A percentile compares a stretch with the other conserved stretches of the same genome.
Conservation (phyloP, 106 monocot genomes). For the Dendrobium catenatum region DNA sequence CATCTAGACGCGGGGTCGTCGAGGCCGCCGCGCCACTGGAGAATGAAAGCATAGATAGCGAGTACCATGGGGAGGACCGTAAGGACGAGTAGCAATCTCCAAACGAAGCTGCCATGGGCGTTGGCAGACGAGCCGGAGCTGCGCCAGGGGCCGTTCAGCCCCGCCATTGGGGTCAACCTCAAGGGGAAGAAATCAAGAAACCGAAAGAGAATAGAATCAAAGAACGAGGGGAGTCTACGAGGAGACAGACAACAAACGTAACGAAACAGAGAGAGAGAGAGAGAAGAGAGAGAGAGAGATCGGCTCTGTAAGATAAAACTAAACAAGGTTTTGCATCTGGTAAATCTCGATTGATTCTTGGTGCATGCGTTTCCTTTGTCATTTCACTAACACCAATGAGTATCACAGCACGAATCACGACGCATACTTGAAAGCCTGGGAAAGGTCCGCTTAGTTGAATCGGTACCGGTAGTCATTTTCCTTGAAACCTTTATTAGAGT, state of each 20-base stretch:
- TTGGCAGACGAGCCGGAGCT: conserved; percentile 8
- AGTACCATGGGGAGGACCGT: conserved; percentile 29
- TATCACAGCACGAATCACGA: too few species aligned
- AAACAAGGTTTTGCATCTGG: neutral
- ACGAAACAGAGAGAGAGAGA: neutral
- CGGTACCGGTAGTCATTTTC: too few species aligned
- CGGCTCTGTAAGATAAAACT: neutral
- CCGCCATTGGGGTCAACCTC: conserved; percentile 21
- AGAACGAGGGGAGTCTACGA: neutral
- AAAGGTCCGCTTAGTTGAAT: too few species aligned
- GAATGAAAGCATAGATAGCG: conserved; percentile 66
- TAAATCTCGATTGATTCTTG: too few species aligned
- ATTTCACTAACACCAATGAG: too few species aligned
- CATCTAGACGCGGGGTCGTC: conserved; percentile 72
- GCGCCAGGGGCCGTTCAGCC: conserved; percentile 19
- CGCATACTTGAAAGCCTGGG: too few species aligned
- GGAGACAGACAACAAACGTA: neutral
- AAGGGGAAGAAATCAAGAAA: neutral
- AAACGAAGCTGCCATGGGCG: neutral
- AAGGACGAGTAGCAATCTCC: conserved; percentile 30
- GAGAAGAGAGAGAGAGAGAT: neutral
- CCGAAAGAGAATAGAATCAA: neutral
- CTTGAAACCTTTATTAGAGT: too few species aligned
- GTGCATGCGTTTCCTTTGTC: too few species aligned
- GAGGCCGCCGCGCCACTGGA: conserved; percentile 93